These are phyloP conservation scores for Neoboletus magnificus DNA, from an alignment of 768 basidiomycete species.

Conservation along the genomic window DNA sequence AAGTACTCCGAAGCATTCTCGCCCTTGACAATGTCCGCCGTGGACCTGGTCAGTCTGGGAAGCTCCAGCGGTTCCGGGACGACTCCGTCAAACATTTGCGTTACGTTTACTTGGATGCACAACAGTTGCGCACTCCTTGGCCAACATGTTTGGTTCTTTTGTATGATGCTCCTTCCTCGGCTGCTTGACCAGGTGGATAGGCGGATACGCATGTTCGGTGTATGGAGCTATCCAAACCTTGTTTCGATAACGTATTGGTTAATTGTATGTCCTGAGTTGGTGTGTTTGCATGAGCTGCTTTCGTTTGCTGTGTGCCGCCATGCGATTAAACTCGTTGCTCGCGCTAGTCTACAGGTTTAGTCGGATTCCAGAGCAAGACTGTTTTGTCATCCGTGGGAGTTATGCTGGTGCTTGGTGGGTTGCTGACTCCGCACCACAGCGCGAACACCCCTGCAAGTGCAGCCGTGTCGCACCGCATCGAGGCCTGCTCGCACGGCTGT, in stretches of 20 bases:
- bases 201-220: background rate
- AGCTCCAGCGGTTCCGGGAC: conserved; percentile 56
- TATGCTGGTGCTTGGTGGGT: too few species aligned
- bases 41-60: conserved; percentile 66
- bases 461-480: background rate
- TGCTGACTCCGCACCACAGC: background rate
- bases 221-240: background rate
- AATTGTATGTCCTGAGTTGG: background rate
- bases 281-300: background rate
- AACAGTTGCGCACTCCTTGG: conserved; percentile 58
- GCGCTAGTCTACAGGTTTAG: too few species aligned
- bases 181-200: conserved; percentile 14
- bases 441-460: background rate
- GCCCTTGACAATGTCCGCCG: conserved; percentile 56
- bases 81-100: conserved; percentile 44
- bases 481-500: background rate
- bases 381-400: background rate
- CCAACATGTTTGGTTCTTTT: conserved; percentile 62
- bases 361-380: conserved; percentile 1
- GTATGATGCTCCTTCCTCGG: conserved; percentile 25
- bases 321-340: too few species aligned
- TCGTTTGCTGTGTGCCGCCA: background rate
- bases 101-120: conserved; percentile 53
- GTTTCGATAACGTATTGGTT: conserved; percentile 4
- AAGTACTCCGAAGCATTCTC: conserved; percentile 65